Evolutionary conservation across 2,329 filamentous ascomycete genomes (phyloP).

Genomic region (Bipolaris sorokiniana): DNA sequence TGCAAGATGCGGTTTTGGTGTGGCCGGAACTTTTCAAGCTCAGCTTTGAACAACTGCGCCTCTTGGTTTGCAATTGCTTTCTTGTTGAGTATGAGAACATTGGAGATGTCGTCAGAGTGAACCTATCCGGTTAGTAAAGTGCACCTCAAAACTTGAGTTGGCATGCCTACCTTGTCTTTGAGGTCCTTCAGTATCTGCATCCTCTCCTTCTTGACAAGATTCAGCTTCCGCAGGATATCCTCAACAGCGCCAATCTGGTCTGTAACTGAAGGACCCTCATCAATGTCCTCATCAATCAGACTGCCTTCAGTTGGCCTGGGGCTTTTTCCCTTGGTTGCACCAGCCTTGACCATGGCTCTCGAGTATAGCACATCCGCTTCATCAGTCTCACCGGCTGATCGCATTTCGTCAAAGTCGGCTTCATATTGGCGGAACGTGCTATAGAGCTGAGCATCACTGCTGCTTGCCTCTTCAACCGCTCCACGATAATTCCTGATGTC

Average conservation of each 20-base stretch:
- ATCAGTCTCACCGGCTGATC: conserved; percentile 81
- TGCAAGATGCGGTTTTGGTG: conserved; percentile 91
- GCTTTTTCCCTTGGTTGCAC: conserved; percentile 66
- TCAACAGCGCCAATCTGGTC: conserved; percentile 91
- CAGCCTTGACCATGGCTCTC: conserved; percentile 79
- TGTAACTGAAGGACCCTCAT: conserved; percentile 77
- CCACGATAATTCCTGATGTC: conserved; percentile 89
- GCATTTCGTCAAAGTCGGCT: conserved; percentile 92
- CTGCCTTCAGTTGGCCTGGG: conserved; percentile 72
- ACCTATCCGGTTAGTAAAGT: conserved; percentile 61
- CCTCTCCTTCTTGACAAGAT: conserved; percentile 88
- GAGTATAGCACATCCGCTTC: conserved; percentile 91
- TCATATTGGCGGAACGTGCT: conserved; percentile 85
- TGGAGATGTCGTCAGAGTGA: conserved; percentile 95
- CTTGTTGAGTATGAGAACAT: conserved; percentile 96
- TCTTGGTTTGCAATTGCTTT: conserved; percentile 94
- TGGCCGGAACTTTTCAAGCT: conserved; percentile 95
- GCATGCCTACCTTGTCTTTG: conserved; percentile 82
- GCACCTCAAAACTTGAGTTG: not conserved
- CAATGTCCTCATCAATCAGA: conserved; percentile 90
- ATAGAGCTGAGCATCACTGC: conserved; percentile 83
- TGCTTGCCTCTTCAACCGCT: conserved; percentile 85
- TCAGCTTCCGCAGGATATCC: conserved; percentile 87
- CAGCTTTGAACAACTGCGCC: conserved; percentile 87
- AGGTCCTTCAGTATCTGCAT: conserved; percentile 93